Conservation (phyloP, 768 basidiomycete species). For the Lanmaoa pseudosensibilis region DNA sequence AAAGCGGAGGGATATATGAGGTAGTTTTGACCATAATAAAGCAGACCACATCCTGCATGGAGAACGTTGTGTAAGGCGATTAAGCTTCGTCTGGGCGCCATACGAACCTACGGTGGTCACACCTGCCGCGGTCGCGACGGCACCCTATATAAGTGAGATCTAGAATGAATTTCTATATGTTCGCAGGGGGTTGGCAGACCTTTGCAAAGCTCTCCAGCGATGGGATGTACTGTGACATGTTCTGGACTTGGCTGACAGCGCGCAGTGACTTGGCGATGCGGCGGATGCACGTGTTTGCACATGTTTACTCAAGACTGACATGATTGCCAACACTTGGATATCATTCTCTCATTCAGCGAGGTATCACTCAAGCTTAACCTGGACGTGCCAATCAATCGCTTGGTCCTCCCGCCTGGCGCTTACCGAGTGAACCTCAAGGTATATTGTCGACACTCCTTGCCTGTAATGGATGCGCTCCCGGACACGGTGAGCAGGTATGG, state of each 20-base stretch:
- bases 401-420: background rate
- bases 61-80: background rate
- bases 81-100: background rate
- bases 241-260: background rate
- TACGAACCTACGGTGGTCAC: conserved; percentile 54
- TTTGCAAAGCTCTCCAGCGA: conserved; percentile 47
- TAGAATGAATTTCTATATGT: background rate
- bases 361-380: background rate
- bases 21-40: conserved; percentile 85
- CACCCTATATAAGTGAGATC: conserved; percentile 42
- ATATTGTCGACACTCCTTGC: background rate
- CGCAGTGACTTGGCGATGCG: background rate
- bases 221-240: conserved; percentile 43
- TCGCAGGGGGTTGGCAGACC: conserved; percentile 20
- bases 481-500: background rate
- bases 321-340: too few relatives aligned
- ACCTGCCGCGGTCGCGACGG: conserved; percentile 55
- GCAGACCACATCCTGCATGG: conserved; percentile 60
- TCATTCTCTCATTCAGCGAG: background rate
- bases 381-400: background rate
- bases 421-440: background rate
- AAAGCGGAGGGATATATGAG: conserved; percentile 89
- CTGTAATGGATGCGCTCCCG: too few relatives aligned
- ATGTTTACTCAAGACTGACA: conserved; percentile 8
- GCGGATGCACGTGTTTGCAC: conserved; percentile 11